phyloP scores from a whole-genome alignment of 805 yeast species.

The Yamadazyma tumulicola region DNA sequence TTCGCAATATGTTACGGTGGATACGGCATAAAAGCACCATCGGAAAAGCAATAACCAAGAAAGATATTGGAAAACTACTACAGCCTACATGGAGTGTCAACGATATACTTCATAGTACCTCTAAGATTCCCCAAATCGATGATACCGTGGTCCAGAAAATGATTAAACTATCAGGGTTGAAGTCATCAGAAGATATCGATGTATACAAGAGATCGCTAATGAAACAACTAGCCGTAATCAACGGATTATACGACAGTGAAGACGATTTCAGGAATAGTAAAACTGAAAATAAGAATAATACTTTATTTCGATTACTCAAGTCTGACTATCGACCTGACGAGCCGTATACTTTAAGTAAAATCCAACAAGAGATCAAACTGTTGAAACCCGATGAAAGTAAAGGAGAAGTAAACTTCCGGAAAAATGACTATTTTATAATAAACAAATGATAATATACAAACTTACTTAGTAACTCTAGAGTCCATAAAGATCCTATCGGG shows the following conservation, averaged over 20 bases:
- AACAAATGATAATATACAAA: constrained; percentile 1
- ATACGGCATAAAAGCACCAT: constrained; percentile 1
- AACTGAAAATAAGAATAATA: constrained; percentile 15
- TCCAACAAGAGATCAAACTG: constrained; percentile 14
- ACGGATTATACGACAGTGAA: constrained; percentile 23
- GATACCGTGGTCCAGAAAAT: constrained; percentile 18
- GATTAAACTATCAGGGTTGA: constrained; percentile 33
- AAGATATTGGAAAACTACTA: constrained; percentile 6
- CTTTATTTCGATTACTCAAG: constrained; percentile 31
- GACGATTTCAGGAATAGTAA: background rate
- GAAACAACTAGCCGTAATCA: constrained; percentile 35
- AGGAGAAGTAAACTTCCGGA: constrained; percentile 21
- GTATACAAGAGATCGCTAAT: constrained; percentile 24
- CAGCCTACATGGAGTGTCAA: constrained; percentile 18
- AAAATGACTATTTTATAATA: constrained; percentile 10
- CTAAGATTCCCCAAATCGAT: constrained; percentile 2
- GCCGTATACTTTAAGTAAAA: constrained; percentile 20
- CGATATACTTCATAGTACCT: constrained; percentile 10
- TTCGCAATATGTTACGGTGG: background rate
- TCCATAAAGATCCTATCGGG: constrained; percentile 85
- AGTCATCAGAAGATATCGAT: constrained; percentile 14
- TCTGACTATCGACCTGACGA: constrained; percentile 26
- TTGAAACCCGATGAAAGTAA: constrained; percentile 14
- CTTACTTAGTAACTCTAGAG: constrained; percentile 47
- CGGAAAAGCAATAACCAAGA: constrained; percentile 5